A percentile compares a stretch with the other conserved stretches of the same genome.
Conservation (phyloP, 2,329 filamentous ascomycete genomes). For the Talaromyces sp. region DNA sequence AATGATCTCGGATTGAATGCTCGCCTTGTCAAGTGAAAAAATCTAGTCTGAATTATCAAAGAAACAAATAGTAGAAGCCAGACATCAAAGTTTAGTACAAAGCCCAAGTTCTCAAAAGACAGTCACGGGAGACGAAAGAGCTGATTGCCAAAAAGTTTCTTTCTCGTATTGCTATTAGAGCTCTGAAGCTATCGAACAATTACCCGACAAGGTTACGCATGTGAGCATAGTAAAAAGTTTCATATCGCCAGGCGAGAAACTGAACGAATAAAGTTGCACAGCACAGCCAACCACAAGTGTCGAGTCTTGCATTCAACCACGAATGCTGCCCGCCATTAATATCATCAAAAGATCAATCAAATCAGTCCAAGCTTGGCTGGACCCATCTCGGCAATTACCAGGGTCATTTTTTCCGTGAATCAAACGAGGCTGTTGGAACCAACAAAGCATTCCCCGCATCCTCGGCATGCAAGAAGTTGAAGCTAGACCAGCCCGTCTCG, state of each 20-base stretch:
- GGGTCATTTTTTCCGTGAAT: slow-evolving; percentile 7
- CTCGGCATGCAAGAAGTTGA: slow-evolving; percentile 1
- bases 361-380: neutral
- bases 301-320: neutral
- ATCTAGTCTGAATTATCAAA: neutral
- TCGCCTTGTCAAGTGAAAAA: neutral
- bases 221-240: neutral
- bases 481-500: slow-evolving; percentile 8
- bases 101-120: neutral
- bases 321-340: neutral
- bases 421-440: neutral
- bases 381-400: neutral
- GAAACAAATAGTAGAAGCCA: neutral
- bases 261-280: neutral
- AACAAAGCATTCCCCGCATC: slow-evolving; percentile 14
- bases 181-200: neutral
- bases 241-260: neutral
- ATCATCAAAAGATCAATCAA: neutral
- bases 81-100: neutral
- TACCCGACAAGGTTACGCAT: neutral
- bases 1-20: neutral
- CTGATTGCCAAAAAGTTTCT: neutral
- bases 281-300: neutral
- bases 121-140: neutral
- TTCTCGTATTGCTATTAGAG: neutral